Base-by-base conservation (phyloP, 495 filamentous ascomycete genomes). In the Tuber brumale region DNA sequence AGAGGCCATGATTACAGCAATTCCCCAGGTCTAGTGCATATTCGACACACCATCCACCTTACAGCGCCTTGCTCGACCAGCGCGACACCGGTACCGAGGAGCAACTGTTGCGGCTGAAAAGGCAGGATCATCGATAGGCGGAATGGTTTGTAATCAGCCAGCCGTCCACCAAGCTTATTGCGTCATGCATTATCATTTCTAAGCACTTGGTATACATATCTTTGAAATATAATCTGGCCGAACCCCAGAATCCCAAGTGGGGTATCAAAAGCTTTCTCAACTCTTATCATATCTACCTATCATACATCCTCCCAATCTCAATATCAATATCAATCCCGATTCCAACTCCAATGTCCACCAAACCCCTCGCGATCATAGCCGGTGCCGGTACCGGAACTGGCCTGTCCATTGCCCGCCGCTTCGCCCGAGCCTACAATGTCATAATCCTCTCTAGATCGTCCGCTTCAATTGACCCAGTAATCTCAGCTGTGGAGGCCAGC, bases 331-430 rank as follows among this genome's bases (percentile, higher is more conserved):
- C 3, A 39, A 44, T 23, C n/a, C 21, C 27, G 39, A 14, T 45
- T 35, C 19, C 35, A 45, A 45, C 39, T 39, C 37, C 48, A 77
- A 87, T 85, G 84, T 77, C 87, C 75, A 85, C 81, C 12, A 84
- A 86, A 79, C 85, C 88, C 78, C 88, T 91, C 83, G 91, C 91
- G 73, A 86, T 94, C 76, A 87, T 94, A 78, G 92, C 91, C 73
- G 92, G 92, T 70, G 91, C 92, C 48, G 92, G 92, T 35, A 86
- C 90, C 48, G 92, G 92, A 75, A 93, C 91, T 6, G 82, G 91
- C 86, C 86, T 84, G 71, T 83, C 88, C 41, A 81, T 93, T 37
- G 92, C 93, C 69, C 85, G 89, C 51, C 87, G 86, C 76, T 95
- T 95, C 85, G 89, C 90, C 74, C 82, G 89, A 82, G 75, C 87